Base-by-base conservation (phyloP, 768 basidiomycete genomes). In the Macrolepiota fuliginosa region DNA sequence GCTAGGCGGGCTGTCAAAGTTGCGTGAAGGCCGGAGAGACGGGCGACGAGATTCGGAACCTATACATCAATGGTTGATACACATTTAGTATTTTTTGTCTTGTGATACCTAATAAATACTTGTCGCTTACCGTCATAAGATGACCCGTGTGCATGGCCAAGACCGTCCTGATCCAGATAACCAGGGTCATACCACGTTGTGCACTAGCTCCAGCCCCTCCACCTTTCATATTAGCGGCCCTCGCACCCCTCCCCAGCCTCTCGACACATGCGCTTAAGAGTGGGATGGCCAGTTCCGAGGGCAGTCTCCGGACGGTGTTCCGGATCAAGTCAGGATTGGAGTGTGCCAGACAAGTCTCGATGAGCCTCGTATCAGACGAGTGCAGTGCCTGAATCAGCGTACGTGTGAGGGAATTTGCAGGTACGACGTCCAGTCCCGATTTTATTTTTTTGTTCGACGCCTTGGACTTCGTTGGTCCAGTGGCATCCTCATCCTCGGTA, bases 351-450 rank as follows among this genome's bases (percentile, higher is more conserved):
- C 95, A 96, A 25, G 89, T 89, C 70, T 97, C 93, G 62, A 98
- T 77, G 39, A 98, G 78, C 10, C 86, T 85, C 2, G 91, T 84
- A 77, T 99, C 97, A 19, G 91, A 89, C 0, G 97, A 98, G 72
- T 99, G 97, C 27, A 99, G 76, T 0, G 97, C 96, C 76, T 99
- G 97, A 61, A 96, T 92, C 53, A 99, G 82, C 27, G 96, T 96
- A 58, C 94, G 89, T 27, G 96, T 93, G 62, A 98, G 83, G 0
- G 96, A 96, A 65, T 89, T 87, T 1, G 93, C 87, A 39, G 95
- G 92, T 19, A 87, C 79, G 42, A 81, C 73, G n/a, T 78, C 69
- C 7, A 71, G 69, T 12, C 77, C 76, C 22, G 68, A 47, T 46
- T 72, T 71, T 24, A 63, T 63, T 62, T 69, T 75, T 64, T 74